These are phyloP conservation scores for Melampsora larici-populina DNA, from an alignment of 1,284 basidiomycete genomes.

Conservation along the genomic window DNA sequence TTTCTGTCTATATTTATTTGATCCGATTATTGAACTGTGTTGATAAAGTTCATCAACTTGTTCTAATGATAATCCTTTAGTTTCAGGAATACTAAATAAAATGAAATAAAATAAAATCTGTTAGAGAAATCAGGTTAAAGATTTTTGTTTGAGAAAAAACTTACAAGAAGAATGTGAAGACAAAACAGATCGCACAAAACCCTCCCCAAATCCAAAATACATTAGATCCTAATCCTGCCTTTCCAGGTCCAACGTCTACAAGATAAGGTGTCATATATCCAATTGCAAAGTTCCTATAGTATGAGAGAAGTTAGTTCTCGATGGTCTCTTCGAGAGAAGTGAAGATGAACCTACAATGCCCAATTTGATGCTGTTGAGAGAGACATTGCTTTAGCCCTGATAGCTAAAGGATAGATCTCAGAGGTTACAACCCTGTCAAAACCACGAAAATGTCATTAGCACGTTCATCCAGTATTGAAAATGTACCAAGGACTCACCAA, in stretches of 20 bases:
- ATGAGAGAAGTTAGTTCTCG: not conserved
- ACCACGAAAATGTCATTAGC: not conserved
- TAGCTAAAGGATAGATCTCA: conserved; percentile 62
- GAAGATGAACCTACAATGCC: conserved; percentile 54
- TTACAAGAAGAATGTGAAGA: conserved; percentile 47
- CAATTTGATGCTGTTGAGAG: conserved; percentile 70
- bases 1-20: conserved; percentile 17
- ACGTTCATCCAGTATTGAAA: not conserved
- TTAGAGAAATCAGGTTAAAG: not conserved
- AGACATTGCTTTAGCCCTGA: conserved; percentile 75
- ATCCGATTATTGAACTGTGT: conserved; percentile 50
- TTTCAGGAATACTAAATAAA: conserved; percentile 43
- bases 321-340: too few species aligned
- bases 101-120: too few species aligned
- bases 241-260: conserved; percentile 62
- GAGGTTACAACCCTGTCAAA: conserved; percentile 69
- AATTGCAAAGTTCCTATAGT: conserved; percentile 60
- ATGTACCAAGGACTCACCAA: not conserved
- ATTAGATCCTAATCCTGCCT: conserved; percentile 68
- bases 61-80: too few species aligned
- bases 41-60: conserved; percentile 65
- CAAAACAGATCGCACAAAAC: conserved; percentile 46
- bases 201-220: conserved; percentile 87
- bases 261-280: conserved; percentile 70
- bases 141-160: not conserved